A percentile compares a stretch with the other conserved stretches of the same genome.
These are phyloP conservation scores for Brettanomyces nanus DNA, from an alignment of 805 yeast genomes.

Conservation along the genomic window DNA sequence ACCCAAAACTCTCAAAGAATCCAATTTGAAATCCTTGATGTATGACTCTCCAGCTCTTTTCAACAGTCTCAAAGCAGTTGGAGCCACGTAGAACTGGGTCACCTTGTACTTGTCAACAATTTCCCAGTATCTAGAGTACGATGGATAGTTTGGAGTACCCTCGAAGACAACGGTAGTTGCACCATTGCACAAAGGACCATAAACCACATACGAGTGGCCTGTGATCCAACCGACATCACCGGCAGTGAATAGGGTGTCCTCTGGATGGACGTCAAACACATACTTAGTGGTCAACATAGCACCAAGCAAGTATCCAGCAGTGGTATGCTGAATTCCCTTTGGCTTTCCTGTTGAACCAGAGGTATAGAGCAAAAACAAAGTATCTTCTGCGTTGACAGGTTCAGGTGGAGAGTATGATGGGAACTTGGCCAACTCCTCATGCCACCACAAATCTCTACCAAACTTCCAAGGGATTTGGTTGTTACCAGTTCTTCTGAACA, in stretches of 20 bases:
- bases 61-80: conserved; percentile 71
- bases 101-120: conserved; percentile 64
- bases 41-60: conserved; percentile 65
- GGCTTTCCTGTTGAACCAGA: conserved; percentile 88
- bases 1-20: conserved; percentile 62
- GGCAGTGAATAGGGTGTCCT: conserved; percentile 74
- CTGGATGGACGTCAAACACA: conserved; percentile 66
- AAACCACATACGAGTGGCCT: conserved; percentile 77
- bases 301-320: conserved; percentile 72
- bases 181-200: conserved; percentile 73
- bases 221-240: conserved; percentile 93
- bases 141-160: conserved; percentile 84
- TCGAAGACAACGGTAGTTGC: conserved; percentile 75
- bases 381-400: conserved; percentile 73
- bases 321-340: conserved; percentile 76
- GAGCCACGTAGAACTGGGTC: conserved; percentile 78
- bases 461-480: conserved; percentile 38
- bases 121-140: conserved; percentile 73
- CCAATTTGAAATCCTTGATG: conserved; percentile 53
- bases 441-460: conserved; percentile 72
- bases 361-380: conserved; percentile 71
- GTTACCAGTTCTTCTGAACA: conserved; percentile 66
- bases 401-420: conserved; percentile 66
- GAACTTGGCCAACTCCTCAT: conserved; percentile 57
- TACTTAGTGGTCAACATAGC: conserved; percentile 70